Evolutionary conservation across 2,329 filamentous ascomycete species (phyloP), one percentile per base, ranked within the genome.

Genomic region (Venturia oleaginea): DNA sequence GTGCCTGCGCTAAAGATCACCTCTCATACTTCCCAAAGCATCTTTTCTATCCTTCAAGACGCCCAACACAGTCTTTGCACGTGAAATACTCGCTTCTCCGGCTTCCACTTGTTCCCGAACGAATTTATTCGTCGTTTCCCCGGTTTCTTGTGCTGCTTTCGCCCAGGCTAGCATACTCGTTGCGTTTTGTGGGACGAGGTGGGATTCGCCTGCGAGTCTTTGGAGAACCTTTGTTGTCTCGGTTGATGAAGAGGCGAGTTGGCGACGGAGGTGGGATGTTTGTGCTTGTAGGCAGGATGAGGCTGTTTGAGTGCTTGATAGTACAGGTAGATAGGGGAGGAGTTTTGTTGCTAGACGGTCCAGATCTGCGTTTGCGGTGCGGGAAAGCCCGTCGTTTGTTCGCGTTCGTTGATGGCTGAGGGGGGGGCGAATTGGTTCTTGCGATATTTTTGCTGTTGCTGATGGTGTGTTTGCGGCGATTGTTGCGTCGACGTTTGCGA

Each of bases 171-270:
- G 7, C 30, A 57, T 63, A 24, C 54, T 62, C 15, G 42, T 51
- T 42, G 66, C 51, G 1, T 71, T 72, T n/a, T 71, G 72, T 11
- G 72, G 70, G 4, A 76, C 67, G 11, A 77, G 66, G 63, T 76
- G 74, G 65, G 74, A 76, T 67, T 77, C 75, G 22, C 71, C 74
- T 0, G 75, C 73, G 1, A 77, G 69, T 6, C 75, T 70, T 5
- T 71, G 66, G 5, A 76, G 65, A 1, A 70, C 68, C 27, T 72
- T 70, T 15, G 68, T 66, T 1, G 70, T 68, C 2, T 74, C 71
- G 32, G 72, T 71, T 34, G 73, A 71, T 30, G 71, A 71, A 6
- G 68, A 61, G 34, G 68, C 67, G n/a, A 76, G 67, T 60, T 72
- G 73, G 7, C 66, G 66, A 46, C 74, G 69, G 3, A 76, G 67